phyloP scores from a whole-genome alignment of 106 monocot genomes.

The Agapanthus africanus region DNA sequence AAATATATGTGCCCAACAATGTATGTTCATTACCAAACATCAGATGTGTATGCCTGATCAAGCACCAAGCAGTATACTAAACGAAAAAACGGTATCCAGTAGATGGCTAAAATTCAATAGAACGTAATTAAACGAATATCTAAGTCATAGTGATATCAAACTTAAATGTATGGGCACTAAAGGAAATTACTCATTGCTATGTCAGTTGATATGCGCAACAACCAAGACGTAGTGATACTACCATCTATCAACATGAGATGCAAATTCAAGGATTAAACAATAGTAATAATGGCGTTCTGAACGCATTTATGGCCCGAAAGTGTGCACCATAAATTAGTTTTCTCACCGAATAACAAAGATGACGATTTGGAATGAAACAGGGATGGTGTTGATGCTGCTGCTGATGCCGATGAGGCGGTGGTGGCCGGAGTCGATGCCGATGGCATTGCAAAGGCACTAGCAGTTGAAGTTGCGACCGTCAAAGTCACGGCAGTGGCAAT shows the following conservation, averaged over 20 bases:
- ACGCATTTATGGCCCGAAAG: too few species aligned
- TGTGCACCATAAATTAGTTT: too few species aligned
- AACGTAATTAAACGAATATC: too few species aligned
- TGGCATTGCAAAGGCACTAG: not conserved
- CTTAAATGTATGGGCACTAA: too few species aligned
- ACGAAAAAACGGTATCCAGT: too few species aligned
- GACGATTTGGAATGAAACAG: not conserved
- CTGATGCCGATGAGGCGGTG: not conserved
- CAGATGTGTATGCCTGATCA: too few species aligned
- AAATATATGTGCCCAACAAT: too few species aligned
- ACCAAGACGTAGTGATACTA: not conserved
- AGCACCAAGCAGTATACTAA: too few species aligned
- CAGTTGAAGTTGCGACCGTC: not conserved
- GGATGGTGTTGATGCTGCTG: slow-evolving; percentile 3
- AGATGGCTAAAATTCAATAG: too few species aligned
- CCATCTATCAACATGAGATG: not conserved
- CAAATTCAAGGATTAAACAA: not conserved
- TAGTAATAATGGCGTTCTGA: not conserved
- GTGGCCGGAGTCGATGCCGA: not conserved
- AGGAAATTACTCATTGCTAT: too few species aligned
- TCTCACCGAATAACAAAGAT: slow-evolving; percentile 1
- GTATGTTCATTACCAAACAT: too few species aligned
- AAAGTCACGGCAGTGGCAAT: not conserved
- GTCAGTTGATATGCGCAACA: not conserved
- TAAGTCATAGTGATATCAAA: too few species aligned